A percentile compares a stretch with the other conserved stretches of the same genome.
Conservation (phyloP, 1,139 yeast genomes). For the Hansenula anomala region DNA sequence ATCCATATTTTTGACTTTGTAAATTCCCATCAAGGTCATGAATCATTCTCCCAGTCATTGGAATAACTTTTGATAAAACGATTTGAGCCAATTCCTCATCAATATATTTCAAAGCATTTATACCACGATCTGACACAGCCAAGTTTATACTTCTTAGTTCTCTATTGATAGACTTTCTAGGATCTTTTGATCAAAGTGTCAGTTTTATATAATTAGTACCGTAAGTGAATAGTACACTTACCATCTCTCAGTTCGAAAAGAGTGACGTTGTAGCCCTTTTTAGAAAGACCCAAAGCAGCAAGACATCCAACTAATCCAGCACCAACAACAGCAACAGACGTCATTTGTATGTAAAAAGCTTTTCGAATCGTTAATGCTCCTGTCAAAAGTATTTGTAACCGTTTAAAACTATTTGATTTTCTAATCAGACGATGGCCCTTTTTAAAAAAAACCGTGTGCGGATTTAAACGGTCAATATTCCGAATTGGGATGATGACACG, state of each 20-base stretch:
- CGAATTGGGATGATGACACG: no score
- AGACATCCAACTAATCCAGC: slow-evolving; percentile 91
- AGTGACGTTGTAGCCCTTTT: slow-evolving; percentile 69
- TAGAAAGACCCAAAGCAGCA: slow-evolving; percentile 74
- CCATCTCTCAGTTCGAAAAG: slow-evolving; percentile 56
- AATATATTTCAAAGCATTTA: slow-evolving; percentile 59
- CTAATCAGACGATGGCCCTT: no score
- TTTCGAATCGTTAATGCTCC: no score
- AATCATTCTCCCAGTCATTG: slow-evolving; percentile 89
- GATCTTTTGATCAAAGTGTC: no score
- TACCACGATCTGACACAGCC: slow-evolving; percentile 84
- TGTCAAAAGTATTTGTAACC: no score
- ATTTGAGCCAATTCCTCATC: slow-evolving; percentile 54
- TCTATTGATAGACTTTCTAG: slow-evolving; percentile 24
- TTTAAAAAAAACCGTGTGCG: no score
- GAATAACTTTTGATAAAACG: slow-evolving; percentile 60
- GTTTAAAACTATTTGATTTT: no score
- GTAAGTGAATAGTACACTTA: no score
- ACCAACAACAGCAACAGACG: slow-evolving; percentile 51
- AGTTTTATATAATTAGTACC: no score
- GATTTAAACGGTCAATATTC: no score
- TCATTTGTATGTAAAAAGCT: slow-evolving; percentile 6
- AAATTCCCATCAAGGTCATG: slow-evolving; percentile 64
- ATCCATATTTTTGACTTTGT: slow-evolving; percentile 71
- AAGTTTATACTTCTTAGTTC: slow-evolving; percentile 72